Evolutionary conservation across 257 asterid genomes (phyloP), one percentile per base, ranked within the genome.

Genomic region (Buddleja alternifolia): DNA sequence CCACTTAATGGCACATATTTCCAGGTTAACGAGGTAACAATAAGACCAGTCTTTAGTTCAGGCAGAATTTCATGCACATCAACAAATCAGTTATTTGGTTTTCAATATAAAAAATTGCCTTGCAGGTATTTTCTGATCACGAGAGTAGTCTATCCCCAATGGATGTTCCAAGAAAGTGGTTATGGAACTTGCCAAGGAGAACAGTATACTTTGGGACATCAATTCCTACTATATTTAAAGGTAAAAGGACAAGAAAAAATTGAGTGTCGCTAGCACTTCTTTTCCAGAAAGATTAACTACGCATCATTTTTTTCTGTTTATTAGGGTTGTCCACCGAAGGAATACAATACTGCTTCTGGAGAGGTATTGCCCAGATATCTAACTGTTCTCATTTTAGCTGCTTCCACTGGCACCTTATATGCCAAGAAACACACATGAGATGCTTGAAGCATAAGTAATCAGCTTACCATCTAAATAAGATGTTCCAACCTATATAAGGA

Each of bases 181-280:
- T 93, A 72, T 93, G 99, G 99, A 85, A 78, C 83, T 88, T 93
- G 83, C 91, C 85, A 46, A 77, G 96, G 74, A 74, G 96, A 52
- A 91, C 87, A 42, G 99, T 93, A 73, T 93, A 82, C 81, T 93
- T 93, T 82, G 99, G 99, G 76, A 93, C 99, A 75, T 93, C 99
- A 44, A 77, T 87, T 66, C 92, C 99, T 29, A 81, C 95, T 23
- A 93, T 93, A 39, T 93, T 93, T 77, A 93, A 87, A 84, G 99
- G 99, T 90, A 81, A 79, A 48, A 72, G 21, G 12, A 53, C 58
- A 40, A 64, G 24, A 47, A 58, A 69, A 37, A 60, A 42, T 25
- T 32, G 23, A 70, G 10, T 50, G 10, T 50, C 42, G 52, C 19
- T 47, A 42, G 70, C 20, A 9, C 39, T 66, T 8, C 42, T 52